Evolutionary conservation across 495 filamentous ascomycete species (phyloP).

Genomic region (Lichina pygmaea): DNA sequence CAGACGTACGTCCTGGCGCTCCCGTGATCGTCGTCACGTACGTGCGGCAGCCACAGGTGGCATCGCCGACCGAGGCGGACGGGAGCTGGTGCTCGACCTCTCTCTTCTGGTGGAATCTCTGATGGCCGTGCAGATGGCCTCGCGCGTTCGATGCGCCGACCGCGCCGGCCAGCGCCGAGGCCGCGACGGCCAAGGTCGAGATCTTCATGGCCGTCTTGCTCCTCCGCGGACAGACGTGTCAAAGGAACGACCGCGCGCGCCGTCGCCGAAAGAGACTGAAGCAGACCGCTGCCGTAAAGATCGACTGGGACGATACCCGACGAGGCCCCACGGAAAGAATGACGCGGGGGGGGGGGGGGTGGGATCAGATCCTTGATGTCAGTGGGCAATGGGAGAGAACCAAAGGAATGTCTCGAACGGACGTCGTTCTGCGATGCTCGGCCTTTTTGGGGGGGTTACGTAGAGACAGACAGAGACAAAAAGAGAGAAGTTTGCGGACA

Average conservation of each 20-base stretch:
- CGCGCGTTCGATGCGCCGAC: background rate
- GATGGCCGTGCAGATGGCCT: background rate
- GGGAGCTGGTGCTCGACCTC: background rate
- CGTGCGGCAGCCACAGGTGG: constrained; percentile 1
- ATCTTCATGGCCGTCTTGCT: background rate
- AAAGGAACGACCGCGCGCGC: background rate
- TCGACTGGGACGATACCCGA: background rate
- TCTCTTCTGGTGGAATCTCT: background rate
- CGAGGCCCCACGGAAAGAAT: constrained; percentile 3
- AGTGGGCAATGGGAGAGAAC: background rate
- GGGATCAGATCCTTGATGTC: too few species aligned
- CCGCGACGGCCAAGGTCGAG: background rate
- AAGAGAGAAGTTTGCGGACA: background rate
- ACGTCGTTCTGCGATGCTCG: background rate
- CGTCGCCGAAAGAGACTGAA: too few species aligned
- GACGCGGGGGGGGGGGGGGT: constrained; percentile 1
- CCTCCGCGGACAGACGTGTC: background rate
- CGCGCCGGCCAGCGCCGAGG: constrained; percentile 1
- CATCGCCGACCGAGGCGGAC: background rate
- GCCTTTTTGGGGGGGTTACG: background rate
- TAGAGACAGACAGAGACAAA: background rate
- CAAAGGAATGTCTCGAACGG: background rate
- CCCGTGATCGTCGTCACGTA: background rate
- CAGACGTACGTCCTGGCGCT: constrained; percentile 1
- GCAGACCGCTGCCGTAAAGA: background rate